Evolutionary conservation across 1,284 basidiomycete species (phyloP).

Genomic region (Trametes sp.): DNA sequence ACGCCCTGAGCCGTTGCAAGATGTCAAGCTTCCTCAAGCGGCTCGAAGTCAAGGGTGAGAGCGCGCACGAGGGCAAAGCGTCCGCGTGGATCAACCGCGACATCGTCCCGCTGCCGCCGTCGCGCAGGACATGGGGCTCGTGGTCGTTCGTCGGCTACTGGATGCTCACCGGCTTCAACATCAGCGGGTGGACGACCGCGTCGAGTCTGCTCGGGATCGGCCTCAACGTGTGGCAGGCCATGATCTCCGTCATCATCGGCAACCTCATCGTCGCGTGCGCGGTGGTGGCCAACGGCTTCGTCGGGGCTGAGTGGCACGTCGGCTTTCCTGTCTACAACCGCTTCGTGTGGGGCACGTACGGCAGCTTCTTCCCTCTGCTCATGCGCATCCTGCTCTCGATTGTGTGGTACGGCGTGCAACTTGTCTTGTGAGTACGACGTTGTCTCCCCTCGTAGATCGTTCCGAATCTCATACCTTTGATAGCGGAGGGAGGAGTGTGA

Average conservation of each 20-base stretch:
- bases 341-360: conserved; percentile 33
- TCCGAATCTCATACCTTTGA: not conserved
- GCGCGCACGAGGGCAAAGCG: conserved; percentile 19
- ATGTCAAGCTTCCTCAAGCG: conserved; percentile 19
- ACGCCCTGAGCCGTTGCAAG: not conserved
- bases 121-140: conserved; percentile 34
- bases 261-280: conserved; percentile 27
- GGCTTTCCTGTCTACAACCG: conserved; percentile 35
- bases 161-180: conserved; percentile 35
- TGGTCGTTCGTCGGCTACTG: conserved; percentile 36
- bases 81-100: conserved; percentile 36
- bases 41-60: conserved; percentile 28
- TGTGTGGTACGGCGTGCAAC: conserved; percentile 34
- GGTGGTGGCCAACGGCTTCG: conserved; percentile 28
- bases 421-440: conserved; percentile 27
- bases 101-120: conserved; percentile 33
- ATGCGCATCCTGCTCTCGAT: conserved; percentile 34
- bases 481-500: conserved; percentile 28
- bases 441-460: not conserved
- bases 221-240: conserved; percentile 34
- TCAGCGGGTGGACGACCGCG: conserved; percentile 33
- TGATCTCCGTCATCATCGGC: conserved; percentile 32
- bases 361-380: conserved; percentile 36
- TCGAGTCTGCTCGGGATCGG: conserved; percentile 34
- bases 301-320: conserved; percentile 35